Percentiles rank a stretch among this genome's conserved stretches.
Evolutionary conservation across 1,284 basidiomycete genomes (phyloP).

Genomic region (Porodaedalea pini): DNA sequence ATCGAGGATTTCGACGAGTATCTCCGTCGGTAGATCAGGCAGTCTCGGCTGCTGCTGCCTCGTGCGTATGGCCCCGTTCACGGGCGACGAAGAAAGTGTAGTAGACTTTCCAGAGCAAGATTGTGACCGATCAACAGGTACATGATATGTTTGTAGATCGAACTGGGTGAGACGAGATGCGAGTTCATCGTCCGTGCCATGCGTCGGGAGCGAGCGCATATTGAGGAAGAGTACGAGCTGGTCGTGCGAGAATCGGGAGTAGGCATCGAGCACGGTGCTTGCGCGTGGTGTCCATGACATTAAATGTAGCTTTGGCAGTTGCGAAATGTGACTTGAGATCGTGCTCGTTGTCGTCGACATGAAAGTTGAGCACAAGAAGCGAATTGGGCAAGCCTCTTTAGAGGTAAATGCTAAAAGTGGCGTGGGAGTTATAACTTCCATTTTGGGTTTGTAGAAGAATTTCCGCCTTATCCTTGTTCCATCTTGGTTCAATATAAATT

Average conservation of each 20-base stretch:
- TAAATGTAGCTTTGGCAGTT: constrained; percentile 11
- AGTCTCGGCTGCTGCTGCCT: constrained; percentile 32
- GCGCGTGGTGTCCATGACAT: constrained; percentile 2
- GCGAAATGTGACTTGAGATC: neutral
- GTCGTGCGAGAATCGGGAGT: constrained; percentile 57
- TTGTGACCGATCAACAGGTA: constrained; percentile 32
- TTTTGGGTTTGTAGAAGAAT: too few relatives aligned
- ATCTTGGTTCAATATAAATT: too few relatives aligned
- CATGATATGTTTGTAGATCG: constrained; percentile 67
- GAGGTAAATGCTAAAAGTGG: neutral
- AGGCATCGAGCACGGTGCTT: constrained; percentile 56
- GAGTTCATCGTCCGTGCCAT: constrained; percentile 58
- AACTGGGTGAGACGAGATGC: constrained; percentile 65
- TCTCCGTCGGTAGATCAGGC: constrained; percentile 67
- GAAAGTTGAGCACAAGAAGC: constrained; percentile 4
- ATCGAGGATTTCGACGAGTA: constrained; percentile 73
- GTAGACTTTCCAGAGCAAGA: neutral
- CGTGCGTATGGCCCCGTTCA: constrained; percentile 18
- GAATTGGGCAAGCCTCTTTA: neutral
- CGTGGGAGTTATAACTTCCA: neutral
- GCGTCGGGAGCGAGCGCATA: constrained; percentile 59
- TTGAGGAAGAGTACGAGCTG: constrained; percentile 73
- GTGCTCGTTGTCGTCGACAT: constrained; percentile 17
- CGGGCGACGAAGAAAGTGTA: neutral
- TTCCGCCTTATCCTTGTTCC: too few relatives aligned